A percentile compares a stretch with the other conserved stretches of the same genome.
phyloP scores from a whole-genome alignment of 345 rosid genomes.

The Syzygium aromaticum region DNA sequence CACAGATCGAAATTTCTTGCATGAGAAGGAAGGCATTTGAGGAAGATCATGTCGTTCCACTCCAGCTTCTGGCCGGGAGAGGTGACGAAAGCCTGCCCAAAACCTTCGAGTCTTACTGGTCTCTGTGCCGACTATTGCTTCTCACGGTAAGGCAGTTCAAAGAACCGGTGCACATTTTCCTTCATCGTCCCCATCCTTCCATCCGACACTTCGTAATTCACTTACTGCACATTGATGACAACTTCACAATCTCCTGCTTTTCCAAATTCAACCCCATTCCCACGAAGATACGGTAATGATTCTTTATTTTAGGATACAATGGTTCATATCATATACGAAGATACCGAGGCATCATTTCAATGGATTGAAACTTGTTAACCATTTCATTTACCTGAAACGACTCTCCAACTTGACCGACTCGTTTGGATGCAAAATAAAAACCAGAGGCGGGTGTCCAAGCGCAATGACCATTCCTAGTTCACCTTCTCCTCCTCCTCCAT shows the following conservation, averaged over 20 bases:
- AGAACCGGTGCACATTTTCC: conserved; percentile 4
- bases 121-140: conserved; percentile 11
- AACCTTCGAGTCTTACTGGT: conserved; percentile 16
- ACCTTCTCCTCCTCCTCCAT: background rate
- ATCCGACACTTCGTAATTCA: background rate
- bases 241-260: background rate
- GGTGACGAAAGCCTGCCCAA: conserved; percentile 16
- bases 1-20: conserved; percentile 10
- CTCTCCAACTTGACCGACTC: background rate
- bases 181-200: background rate
- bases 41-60: conserved; percentile 19
- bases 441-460: background rate
- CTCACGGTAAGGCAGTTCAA: conserved; percentile 9
- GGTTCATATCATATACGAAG: background rate
- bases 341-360: background rate
- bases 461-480: conserved; percentile 17
- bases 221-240: background rate
- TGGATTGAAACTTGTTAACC: background rate
- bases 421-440: background rate
- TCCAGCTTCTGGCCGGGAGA: conserved; percentile 14
- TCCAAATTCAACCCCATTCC: background rate
- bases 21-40: conserved; percentile 9
- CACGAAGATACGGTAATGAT: background rate
- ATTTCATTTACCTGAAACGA: background rate
- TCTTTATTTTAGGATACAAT: background rate